These are phyloP conservation scores for Nannizzia gypsea DNA, from an alignment of 2,329 filamentous ascomycete genomes.

Conservation along the genomic window DNA sequence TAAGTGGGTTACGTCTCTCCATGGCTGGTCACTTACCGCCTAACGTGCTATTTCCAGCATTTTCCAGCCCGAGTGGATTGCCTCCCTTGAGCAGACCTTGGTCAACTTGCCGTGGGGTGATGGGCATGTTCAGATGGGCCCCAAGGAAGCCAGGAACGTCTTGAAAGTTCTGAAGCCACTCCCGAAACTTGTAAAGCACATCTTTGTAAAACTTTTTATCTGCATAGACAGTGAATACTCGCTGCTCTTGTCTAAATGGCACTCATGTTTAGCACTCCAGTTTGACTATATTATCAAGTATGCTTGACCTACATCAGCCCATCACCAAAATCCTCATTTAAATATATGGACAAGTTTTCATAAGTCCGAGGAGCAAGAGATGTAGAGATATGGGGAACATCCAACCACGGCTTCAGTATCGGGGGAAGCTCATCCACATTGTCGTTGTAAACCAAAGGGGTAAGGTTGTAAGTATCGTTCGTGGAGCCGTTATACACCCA, in stretches of 20 bases:
- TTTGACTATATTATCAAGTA: no score
- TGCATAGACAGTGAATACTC: conserved; percentile 7
- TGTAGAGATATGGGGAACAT: not conserved
- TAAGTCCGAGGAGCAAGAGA: conserved; percentile 3
- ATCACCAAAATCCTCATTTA: conserved; percentile 2
- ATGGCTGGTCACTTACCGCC: conserved; percentile 4
- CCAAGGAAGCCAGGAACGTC: conserved; percentile 4
- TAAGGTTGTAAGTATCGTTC: not conserved
- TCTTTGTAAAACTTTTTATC: conserved; percentile 8
- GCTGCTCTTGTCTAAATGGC: conserved; percentile 5
- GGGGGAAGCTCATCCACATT: conserved; percentile 5
- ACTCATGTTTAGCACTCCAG: not conserved
- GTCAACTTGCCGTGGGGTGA: conserved; percentile 6
- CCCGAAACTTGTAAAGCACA: conserved; percentile 3
- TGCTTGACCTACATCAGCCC: conserved; percentile 7
- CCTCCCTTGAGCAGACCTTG: conserved; percentile 6
- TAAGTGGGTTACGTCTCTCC: not conserved
- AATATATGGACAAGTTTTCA: conserved; percentile 2
- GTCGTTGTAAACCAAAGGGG: conserved; percentile 4
- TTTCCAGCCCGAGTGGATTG: conserved; percentile 7
- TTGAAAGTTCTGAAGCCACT: not conserved
- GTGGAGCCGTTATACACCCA: conserved; percentile 1
- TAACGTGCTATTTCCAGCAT: not conserved
- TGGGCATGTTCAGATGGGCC: conserved; percentile 7
- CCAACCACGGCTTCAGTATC: conserved; percentile 6